Evolutionary conservation across 2,329 filamentous ascomycete genomes (phyloP), one percentile per base, ranked within the genome.

Genomic region (Blastomyces emzantsi): DNA sequence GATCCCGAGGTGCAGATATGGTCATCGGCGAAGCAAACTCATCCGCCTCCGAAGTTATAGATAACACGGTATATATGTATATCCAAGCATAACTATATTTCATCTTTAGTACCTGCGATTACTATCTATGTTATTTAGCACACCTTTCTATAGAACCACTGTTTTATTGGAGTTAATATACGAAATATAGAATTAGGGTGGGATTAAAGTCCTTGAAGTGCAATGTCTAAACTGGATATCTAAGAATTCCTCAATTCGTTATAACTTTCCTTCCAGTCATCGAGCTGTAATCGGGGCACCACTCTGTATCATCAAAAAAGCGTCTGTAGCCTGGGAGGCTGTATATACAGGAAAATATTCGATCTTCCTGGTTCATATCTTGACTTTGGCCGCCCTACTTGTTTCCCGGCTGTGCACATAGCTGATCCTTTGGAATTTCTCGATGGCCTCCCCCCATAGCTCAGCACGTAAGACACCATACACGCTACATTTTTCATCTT

Each of bases 401-500:
- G 76, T 75, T 62, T 72, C 70, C 64, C 75, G 75, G 43, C 80
- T 76, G 74, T 83, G 80, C 17, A 83, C 79, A 73, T 83, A 83
- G 66, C 80, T 81, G 63, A 84, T 83, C 30, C 75, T 70, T 66
- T 80, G 75, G 45, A 84, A 81, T 65, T 77, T 78, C 67, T 78
- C 75, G 36, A 78, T 76, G 11, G 82, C 82, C 62, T 84, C 82
- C 0, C 82, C 82, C 75, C 79, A 83, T 33, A 84, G 70, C 68
- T 84, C 82, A 33, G 77, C 77, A 61, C 82, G 74, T 68, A 84
- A 69, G 63, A 80, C 62, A n/a, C 76, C 77, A 70, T 83, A 84
- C 0, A 84, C 81, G 1, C 65, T 65, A 54, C 47, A 36, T 25
- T 62, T 36, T 17, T 33, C 25, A 30, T 49, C 28, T 7, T 13